Conservation (phyloP, 1,139 yeast species). For the Debaryomyces singareniensis region DNA sequence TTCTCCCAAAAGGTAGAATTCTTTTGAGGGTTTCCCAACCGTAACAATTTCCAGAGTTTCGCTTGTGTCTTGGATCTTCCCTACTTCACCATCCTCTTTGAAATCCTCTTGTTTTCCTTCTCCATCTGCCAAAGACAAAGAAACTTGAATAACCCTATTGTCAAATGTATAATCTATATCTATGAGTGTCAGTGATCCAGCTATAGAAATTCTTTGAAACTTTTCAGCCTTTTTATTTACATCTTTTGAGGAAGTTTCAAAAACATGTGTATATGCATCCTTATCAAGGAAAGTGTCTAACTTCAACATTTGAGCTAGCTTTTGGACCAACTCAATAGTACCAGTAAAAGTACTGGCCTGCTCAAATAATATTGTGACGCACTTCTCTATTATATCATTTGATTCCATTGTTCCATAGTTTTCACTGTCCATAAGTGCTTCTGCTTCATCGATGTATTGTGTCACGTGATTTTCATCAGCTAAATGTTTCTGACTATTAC, state of each 20-base stretch:
- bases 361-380: constrained; percentile 26
- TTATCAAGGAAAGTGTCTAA: constrained; percentile 40
- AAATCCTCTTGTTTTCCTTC: constrained; percentile 2
- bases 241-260: constrained; percentile 7
- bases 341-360: constrained; percentile 25
- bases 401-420: too few species aligned
- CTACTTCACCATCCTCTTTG: constrained; percentile 1
- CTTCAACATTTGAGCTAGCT: constrained; percentile 35
- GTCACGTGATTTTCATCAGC: too few species aligned
- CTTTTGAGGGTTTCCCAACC: constrained; percentile 5
- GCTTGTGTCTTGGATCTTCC: constrained; percentile 1
- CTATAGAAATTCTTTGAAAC: constrained; percentile 31
- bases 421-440: too few species aligned
- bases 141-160: constrained; percentile 19
- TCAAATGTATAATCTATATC: constrained; percentile 35
- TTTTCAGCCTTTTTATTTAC: constrained; percentile 6
- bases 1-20: constrained; percentile 3
- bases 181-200: constrained; percentile 37
- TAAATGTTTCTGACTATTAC: not conserved
- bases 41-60: not conserved
- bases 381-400: constrained; percentile 20
- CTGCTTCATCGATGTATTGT: too few species aligned
- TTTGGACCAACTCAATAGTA: constrained; percentile 35
- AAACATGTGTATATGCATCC: constrained; percentile 24
- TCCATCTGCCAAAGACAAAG: constrained; percentile 30